Percentiles rank a stretch among this genome's conserved stretches.
phyloP scores from a whole-genome alignment of 306 rosid genomes.

The Prinsepia uniflora region DNA sequence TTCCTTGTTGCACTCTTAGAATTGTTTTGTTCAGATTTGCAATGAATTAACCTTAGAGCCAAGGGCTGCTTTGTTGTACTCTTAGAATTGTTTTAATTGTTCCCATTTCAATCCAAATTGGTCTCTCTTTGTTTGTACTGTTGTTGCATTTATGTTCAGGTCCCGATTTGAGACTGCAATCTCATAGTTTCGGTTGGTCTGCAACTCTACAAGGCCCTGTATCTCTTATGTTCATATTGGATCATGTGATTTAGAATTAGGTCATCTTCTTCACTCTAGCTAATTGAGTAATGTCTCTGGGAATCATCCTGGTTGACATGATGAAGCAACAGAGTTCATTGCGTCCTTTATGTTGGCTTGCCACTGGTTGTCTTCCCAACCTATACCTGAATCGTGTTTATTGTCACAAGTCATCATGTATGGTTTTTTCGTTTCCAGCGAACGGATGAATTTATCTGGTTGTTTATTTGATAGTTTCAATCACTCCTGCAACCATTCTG shows the following conservation, averaged over 20 bases:
- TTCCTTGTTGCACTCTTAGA: not conserved
- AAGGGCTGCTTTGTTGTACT: not conserved
- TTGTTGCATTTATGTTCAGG: not conserved
- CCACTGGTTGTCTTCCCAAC: not conserved
- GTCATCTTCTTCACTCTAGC: not conserved
- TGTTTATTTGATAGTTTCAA: not conserved
- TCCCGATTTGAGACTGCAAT: conserved; percentile 11
- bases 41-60: not conserved
- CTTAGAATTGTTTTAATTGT: not conserved
- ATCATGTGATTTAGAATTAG: conserved; percentile 18
- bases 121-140: conserved; percentile 14
- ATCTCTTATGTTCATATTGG: conserved; percentile 9
- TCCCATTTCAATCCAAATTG: conserved; percentile 17
- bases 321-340: not conserved
- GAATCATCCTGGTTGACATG: not conserved
- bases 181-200: conserved; percentile 21
- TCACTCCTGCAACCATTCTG: not conserved
- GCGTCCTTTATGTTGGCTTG: not conserved
- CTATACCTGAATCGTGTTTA: not conserved
- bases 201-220: not conserved
- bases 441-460: not conserved
- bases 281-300: not conserved
- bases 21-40: conserved; percentile 3
- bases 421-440: not conserved
- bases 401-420: not conserved